These are phyloP conservation scores for Ramaria rubella DNA, from an alignment of 768 basidiomycete genomes.

Conservation along the genomic window DNA sequence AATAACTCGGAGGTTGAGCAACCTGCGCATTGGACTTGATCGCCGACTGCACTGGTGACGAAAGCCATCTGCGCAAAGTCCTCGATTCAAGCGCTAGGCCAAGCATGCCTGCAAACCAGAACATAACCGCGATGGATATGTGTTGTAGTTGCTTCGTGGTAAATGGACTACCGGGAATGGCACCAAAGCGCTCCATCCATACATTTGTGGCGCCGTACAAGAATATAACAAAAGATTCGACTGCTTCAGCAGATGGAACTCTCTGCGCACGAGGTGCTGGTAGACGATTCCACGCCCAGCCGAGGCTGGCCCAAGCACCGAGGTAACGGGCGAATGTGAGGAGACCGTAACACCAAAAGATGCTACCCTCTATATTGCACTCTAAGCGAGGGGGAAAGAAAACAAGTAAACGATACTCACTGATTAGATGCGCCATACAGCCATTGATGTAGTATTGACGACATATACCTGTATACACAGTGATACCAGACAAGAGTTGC, in stretches of 20 bases:
- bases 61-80: conserved; percentile 65
- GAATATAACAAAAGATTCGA: conserved; percentile 79
- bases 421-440: conserved; percentile 88
- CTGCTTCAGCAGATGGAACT: conserved; percentile 62
- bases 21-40: conserved; percentile 36
- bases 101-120: conserved; percentile 86
- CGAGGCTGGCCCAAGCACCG: conserved; percentile 75
- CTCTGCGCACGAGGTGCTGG: conserved; percentile 32
- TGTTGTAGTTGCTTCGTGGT: conserved; percentile 92
- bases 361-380: conserved; percentile 62
- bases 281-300: conserved; percentile 92
- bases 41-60: conserved; percentile 37
- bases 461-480: conserved; percentile 84
- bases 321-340: conserved; percentile 91
- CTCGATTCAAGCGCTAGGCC: conserved; percentile 88
- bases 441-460: conserved; percentile 71
- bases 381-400: neutral
- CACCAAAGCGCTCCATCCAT: conserved; percentile 97
- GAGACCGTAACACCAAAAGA: conserved; percentile 91
- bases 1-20: conserved; percentile 66
- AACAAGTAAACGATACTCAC: conserved; percentile 35
- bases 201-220: conserved; percentile 85
- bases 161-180: conserved; percentile 70
- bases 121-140: conserved; percentile 93
- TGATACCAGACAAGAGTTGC: conserved; percentile 61